Evolutionary conservation across 352 stramenopile genomes (phyloP).

Genomic region (Phytopythium aichiense): DNA sequence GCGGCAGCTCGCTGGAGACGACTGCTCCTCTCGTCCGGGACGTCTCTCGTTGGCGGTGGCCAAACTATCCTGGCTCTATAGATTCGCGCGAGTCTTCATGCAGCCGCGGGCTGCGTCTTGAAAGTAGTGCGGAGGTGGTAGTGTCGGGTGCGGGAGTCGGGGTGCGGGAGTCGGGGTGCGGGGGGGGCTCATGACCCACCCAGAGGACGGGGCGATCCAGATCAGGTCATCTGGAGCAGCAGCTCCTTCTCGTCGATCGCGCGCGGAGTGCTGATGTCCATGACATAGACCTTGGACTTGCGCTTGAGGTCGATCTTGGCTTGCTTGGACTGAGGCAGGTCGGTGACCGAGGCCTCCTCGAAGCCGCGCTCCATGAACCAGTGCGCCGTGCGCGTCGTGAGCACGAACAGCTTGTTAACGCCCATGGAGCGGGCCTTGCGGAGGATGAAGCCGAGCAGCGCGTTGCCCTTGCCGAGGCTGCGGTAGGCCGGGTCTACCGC

Average conservation of each 20-base stretch:
- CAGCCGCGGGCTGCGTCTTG: neutral
- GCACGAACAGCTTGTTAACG: conserved; percentile 93
- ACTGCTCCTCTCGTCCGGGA: neutral
- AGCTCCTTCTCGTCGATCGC: conserved; percentile 84
- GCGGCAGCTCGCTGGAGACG: neutral
- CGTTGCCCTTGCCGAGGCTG: conserved; percentile 85
- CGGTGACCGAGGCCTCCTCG: conserved; percentile 83
- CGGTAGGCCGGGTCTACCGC: conserved; percentile 87
- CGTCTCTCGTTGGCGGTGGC: neutral
- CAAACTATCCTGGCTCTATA: neutral
- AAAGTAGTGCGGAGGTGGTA: neutral
- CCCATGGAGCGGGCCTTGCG: conserved; percentile 82
- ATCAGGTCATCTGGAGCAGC: conserved; percentile 53
- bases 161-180: conserved; percentile 9
- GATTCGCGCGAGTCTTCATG: neutral
- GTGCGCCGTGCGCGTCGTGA: conserved; percentile 97
- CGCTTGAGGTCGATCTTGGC: conserved; percentile 77
- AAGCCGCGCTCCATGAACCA: conserved; percentile 98
- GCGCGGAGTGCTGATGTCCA: conserved; percentile 83
- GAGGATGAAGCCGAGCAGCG: conserved; percentile 89
- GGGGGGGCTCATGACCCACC: neutral
- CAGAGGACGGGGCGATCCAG: neutral
- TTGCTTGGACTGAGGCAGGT: conserved; percentile 78
- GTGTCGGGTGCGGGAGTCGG: conserved; percentile 11
- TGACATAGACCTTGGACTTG: conserved; percentile 88